Percentiles rank a stretch among this genome's conserved stretches.
Conservation (phyloP, 164 flowering plant species). For the Litsea cubeba region DNA sequence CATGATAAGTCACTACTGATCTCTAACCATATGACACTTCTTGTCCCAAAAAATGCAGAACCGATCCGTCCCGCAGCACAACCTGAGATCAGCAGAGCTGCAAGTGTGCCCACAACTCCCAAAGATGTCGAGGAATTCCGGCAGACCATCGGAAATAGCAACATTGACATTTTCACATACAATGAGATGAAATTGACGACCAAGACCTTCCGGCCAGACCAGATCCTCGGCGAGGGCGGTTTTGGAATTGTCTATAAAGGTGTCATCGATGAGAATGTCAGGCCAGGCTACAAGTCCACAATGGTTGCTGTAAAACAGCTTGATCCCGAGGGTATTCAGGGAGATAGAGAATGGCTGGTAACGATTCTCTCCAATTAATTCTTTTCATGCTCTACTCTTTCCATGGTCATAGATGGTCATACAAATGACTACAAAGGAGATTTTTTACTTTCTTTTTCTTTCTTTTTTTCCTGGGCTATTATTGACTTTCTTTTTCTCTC, state of each 20-base stretch:
- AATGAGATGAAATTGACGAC: conserved; percentile 80
- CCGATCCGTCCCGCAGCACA: background rate
- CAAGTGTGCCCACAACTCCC: conserved; percentile 27
- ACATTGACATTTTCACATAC: conserved; percentile 77
- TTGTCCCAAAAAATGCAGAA: background rate
- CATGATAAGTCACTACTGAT: too few species aligned
- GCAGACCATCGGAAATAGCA: conserved; percentile 45
- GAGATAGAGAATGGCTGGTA: conserved; percentile 99
- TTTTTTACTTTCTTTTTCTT: background rate
- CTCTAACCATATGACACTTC: background rate
- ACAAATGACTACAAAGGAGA: background rate
- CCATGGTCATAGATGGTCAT: background rate
- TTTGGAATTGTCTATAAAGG: conserved; percentile 97
- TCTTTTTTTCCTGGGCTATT: background rate
- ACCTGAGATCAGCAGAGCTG: conserved; percentile 7
- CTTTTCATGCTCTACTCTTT: conserved; percentile 2
- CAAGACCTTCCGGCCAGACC: conserved; percentile 76
- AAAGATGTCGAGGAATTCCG: conserved; percentile 72
- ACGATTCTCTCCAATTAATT: conserved; percentile 1
- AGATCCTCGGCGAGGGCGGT: conserved; percentile 91
- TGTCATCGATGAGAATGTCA: conserved; percentile 61
- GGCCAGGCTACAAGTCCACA: conserved; percentile 57
- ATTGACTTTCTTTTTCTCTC: background rate
- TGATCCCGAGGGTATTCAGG: conserved; percentile 79
- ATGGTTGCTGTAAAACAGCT: conserved; percentile 88